Evolutionary conservation across 768 basidiomycete species (phyloP).

Genomic region (Rhodotorula taiwanensis): DNA sequence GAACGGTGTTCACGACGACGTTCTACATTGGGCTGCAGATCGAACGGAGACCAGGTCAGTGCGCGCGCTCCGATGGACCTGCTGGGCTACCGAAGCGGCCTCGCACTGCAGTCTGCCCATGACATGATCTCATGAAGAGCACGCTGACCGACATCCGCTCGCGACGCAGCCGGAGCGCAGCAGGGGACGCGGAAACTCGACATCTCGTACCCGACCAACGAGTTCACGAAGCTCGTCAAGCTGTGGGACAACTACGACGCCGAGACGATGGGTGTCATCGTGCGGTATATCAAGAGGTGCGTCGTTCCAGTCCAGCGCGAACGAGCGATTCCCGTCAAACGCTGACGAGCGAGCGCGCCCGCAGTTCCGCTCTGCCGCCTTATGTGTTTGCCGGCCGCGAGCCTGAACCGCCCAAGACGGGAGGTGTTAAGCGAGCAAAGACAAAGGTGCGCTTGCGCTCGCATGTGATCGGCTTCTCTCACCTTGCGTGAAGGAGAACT

Average conservation of each 20-base stretch:
- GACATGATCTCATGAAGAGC: no score
- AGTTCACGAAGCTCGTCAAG: slow-evolving; percentile 89
- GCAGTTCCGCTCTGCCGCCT: slow-evolving; percentile 68
- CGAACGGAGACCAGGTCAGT: slow-evolving; percentile 75
- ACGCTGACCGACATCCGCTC: no score
- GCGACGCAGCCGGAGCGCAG: slow-evolving; percentile 56
- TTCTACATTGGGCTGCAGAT: slow-evolving; percentile 94
- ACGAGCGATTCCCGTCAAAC: not conserved
- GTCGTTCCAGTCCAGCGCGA: slow-evolving; percentile 25
- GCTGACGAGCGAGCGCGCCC: not conserved
- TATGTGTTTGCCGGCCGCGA: slow-evolving; percentile 75
- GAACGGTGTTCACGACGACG: slow-evolving; percentile 82
- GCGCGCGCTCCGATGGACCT: no score
- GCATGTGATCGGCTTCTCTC: not conserved
- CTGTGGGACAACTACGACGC: slow-evolving; percentile 93
- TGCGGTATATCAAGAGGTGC: slow-evolving; percentile 86
- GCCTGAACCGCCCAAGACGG: slow-evolving; percentile 56
- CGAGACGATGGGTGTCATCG: slow-evolving; percentile 82
- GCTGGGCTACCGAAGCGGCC: no score
- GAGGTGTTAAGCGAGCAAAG: slow-evolving; percentile 60
- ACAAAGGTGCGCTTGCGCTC: slow-evolving; percentile 29
- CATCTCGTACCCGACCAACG: slow-evolving; percentile 92
- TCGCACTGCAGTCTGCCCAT: no score
- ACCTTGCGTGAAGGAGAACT: not conserved
- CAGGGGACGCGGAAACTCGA: slow-evolving; percentile 76